Evolutionary conservation across 306 rosid genomes (phyloP), one percentile per base, ranked within the genome.

Genomic region (Rubus idaeus): DNA sequence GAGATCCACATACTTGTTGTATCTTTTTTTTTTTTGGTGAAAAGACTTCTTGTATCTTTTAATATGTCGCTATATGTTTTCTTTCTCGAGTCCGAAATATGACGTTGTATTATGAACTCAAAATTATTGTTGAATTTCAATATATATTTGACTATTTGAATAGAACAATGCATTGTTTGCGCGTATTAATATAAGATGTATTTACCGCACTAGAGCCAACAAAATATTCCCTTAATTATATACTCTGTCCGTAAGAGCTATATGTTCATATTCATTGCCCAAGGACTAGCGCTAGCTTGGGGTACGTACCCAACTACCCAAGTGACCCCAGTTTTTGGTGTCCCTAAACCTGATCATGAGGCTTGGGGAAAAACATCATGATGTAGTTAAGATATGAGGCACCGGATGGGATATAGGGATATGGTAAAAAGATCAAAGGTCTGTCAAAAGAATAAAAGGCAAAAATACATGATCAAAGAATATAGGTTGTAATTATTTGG

Each of bases 371-470:
- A 39, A 10, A 55, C 41, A 55, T 55, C 8, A 40, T 55, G 41
- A 72, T 39, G 76, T 55, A 56, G 52, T 21, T 11, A 46, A 11
- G 70, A 65, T 41, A 40, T n/a, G 71, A 44, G 47, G 71, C 71
- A 66, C 30, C 16, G 71, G 49, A 42, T 66, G 10, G 71, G 49
- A 42, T 66, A 20, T 39, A 35, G 23, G 71, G 71, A 40, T 66
- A 9, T 66, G 71, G 71, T 66, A 8, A 16, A 41, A 66, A 66
- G 61, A 10, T 20, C 0, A 56, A 56, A 8, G 39, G 10, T 64
- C 11, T 64, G 23, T 64, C 69, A 39, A 64, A 64, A 64, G 46
- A 39, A 16, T 2, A 30, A 23, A 61, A 30, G 39, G 66, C 4
- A 26, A 10, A 64, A 17, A 16, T 63, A 16, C 69, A 7, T 5